Evolutionary conservation across 768 basidiomycete species (phyloP).

Genomic region (Auricularia auricula-judae): DNA sequence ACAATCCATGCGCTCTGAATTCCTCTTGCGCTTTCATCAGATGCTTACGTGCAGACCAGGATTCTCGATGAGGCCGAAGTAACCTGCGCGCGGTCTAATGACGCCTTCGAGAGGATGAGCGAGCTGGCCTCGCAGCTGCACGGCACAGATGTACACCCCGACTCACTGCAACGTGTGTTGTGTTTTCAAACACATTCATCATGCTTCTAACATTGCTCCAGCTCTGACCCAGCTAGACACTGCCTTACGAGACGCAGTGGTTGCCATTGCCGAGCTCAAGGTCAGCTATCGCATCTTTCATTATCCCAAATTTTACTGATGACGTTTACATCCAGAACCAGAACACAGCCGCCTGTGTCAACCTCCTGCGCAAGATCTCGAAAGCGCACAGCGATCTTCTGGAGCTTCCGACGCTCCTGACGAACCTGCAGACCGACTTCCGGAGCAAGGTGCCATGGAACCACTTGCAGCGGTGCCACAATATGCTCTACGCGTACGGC

Average conservation of each 20-base stretch:
- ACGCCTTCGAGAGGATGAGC: conserved; percentile 42
- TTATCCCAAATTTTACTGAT: conserved; percentile 11
- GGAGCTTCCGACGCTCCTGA: conserved; percentile 53
- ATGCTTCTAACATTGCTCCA: conserved; percentile 14
- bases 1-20: too few species aligned
- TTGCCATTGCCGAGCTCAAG: conserved; percentile 38
- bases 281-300: conserved; percentile 10
- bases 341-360: conserved; percentile 57
- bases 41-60: conserved; percentile 22
- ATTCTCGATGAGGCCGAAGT: conserved; percentile 49
- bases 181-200: neutral
- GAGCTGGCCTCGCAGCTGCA: neutral
- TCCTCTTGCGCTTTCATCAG: neutral
- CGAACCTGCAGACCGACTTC: conserved; percentile 58
- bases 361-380: conserved; percentile 64
- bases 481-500: conserved; percentile 85
- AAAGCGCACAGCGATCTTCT: conserved; percentile 73
- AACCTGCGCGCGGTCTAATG: conserved; percentile 45
- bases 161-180: neutral
- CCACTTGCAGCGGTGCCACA: conserved; percentile 84
- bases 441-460: conserved; percentile 73
- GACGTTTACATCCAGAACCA: conserved; percentile 41
- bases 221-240: conserved; percentile 56
- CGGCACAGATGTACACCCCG: neutral
- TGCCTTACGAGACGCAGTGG: conserved; percentile 50